Conservation (phyloP, 495 filamentous ascomycete genomes). For the Xylaria bambusicola region DNA sequence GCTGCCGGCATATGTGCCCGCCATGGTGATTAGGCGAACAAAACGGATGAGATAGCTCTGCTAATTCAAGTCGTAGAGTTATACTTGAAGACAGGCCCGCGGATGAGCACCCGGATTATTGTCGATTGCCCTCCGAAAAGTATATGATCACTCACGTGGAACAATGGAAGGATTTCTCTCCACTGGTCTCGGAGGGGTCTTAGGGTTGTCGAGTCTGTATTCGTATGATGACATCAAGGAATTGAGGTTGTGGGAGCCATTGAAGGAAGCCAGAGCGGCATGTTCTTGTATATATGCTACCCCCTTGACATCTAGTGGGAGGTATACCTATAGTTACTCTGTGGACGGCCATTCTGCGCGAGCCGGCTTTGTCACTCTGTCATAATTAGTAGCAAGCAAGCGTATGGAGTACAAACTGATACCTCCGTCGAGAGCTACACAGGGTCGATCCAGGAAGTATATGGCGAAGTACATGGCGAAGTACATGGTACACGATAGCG, state of each 20-base stretch:
- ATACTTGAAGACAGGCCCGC: neutral
- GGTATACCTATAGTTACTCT: too few species aligned
- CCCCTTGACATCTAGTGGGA: neutral
- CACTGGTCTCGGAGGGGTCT: neutral
- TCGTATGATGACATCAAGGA: constrained; percentile 9
- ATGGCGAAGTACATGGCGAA: neutral
- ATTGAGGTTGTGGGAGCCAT: neutral
- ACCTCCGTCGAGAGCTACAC: constrained; percentile 2
- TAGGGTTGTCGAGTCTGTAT: neutral
- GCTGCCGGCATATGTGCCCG: neutral
- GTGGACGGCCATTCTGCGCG: neutral
- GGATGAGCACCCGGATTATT: neutral
- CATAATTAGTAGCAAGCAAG: constrained; percentile 12
- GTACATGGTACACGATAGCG: too few species aligned
- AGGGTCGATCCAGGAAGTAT: constrained; percentile 8
- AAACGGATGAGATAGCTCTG: neutral
- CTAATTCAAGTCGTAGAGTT: neutral
- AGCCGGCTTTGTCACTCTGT: constrained; percentile 9
- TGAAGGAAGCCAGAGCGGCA: neutral
- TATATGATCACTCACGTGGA: neutral
- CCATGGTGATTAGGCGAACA: neutral
- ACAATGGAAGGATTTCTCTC: neutral
- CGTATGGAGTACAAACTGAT: constrained; percentile 8
- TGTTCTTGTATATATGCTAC: constrained; percentile 9
- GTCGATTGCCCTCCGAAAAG: neutral